Evolutionary conservation across 2,329 filamentous ascomycete genomes (phyloP), one percentile per base, ranked within the genome.

Genomic region (Paraphoma chrysanthemicola): DNA sequence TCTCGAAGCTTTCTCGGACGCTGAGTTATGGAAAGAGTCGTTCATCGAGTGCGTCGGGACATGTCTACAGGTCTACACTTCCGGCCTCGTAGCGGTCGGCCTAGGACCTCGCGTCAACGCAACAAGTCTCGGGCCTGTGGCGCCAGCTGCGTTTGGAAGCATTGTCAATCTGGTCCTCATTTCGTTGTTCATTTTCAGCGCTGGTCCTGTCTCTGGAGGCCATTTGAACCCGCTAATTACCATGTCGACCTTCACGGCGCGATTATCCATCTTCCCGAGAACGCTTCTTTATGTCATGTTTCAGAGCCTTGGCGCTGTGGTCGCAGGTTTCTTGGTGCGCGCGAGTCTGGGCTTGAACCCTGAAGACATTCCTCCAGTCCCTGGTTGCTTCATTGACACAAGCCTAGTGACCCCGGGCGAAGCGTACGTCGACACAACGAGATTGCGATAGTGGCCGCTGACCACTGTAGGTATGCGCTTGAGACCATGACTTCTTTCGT

Each of bases 151-250:
- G 9, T 59, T 79, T 54, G 75, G 71, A 14, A 75, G 76, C 12
- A 68, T 82, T 38, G 73, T 73, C 53, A 83, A 51, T 18, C 77
- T 73, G 10, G 59, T 79, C 18, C 60, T 82, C 45, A 69, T 84
- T 14, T 69, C 81, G 0, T 63, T 83, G 1, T 81, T 85, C 63
- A 83, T 85, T 45, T 84, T 80, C 60, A 79, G 78, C 8, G 79
- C 81, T 12, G 80, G 77, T 4, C 79, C 82, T 0, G 79, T 80
- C 0, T 81, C 80, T 3, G 66, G 83, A 39, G 83, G 80, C 1
- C 83, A 86, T 62, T 69, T 86, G 53, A 86, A 83, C 60, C 83
- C 83, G 1, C 71, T 81, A 31, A 84, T 86, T 56, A 85, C 83
- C 0, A 78, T 85, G 45, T 77, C 81, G 2, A 83, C 83, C 2